These are phyloP conservation scores for Kluyveromyces siamensis DNA, from an alignment of 805 yeast genomes.

Conservation along the genomic window DNA sequence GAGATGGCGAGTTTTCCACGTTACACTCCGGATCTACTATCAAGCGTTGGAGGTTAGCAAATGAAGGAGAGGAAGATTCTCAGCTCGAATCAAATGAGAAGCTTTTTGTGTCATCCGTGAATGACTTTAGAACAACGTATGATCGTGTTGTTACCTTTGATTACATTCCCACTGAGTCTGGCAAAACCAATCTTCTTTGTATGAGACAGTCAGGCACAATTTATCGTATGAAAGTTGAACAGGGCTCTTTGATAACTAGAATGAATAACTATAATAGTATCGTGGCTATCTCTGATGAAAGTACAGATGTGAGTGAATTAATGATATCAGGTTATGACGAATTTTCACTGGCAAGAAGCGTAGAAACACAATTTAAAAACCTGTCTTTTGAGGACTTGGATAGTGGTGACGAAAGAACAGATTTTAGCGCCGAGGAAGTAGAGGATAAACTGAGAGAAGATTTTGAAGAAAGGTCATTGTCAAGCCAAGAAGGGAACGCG, in stretches of 20 bases:
- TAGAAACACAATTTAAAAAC: conserved; percentile 13
- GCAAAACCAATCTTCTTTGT: conserved; percentile 64
- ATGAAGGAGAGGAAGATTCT: conserved; percentile 31
- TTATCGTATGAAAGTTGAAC: conserved; percentile 66
- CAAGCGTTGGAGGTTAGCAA: conserved; percentile 72
- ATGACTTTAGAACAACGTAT: conserved; percentile 64
- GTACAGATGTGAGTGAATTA: conserved; percentile 21
- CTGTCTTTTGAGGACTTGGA: conserved; percentile 27
- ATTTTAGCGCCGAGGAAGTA: not conserved
- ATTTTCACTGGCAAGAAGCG: conserved; percentile 13
- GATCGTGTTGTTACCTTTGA: conserved; percentile 83
- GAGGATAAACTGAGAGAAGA: conserved; percentile 4
- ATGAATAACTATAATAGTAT: conserved; percentile 67
- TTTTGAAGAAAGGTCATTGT: conserved; percentile 7
- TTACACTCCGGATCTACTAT: conserved; percentile 69
- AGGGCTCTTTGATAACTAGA: conserved; percentile 50
- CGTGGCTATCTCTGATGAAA: conserved; percentile 38
- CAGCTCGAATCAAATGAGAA: conserved; percentile 33
- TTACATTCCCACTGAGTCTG: conserved; percentile 52
- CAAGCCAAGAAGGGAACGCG: conserved; percentile 12
- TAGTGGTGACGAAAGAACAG: conserved; percentile 10
- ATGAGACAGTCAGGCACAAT: conserved; percentile 88
- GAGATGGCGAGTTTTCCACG: conserved; percentile 68
- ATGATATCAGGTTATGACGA: conserved; percentile 14
- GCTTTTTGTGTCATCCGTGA: conserved; percentile 65